Percentiles rank a stretch among this genome's conserved stretches.
Conservation (phyloP, 2,329 filamentous ascomycete genomes). For the Metarhizium humberi region DNA sequence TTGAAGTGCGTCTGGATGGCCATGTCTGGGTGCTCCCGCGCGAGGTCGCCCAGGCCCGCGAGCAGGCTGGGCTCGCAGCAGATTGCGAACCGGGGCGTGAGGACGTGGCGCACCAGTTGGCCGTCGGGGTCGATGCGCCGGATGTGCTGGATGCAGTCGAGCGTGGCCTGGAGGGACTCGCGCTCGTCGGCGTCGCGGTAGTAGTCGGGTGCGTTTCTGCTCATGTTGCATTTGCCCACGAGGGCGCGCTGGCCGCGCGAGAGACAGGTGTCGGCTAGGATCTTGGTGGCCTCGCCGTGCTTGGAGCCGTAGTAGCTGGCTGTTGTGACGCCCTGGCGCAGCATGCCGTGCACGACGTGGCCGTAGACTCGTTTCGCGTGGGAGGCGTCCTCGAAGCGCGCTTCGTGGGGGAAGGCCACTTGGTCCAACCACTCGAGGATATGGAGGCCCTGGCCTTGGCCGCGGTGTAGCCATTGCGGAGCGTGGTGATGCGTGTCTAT, state of each 20-base stretch:
- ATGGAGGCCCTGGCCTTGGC: slow-evolving; percentile 40
- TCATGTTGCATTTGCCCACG: slow-evolving; percentile 55
- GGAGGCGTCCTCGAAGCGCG: slow-evolving; percentile 43
- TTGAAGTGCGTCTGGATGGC: slow-evolving; percentile 61
- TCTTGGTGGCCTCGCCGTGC: slow-evolving; percentile 46
- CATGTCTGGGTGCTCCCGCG: slow-evolving; percentile 34
- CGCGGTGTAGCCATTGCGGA: slow-evolving; percentile 43
- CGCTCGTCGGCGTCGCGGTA: slow-evolving; percentile 37
- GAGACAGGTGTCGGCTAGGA: slow-evolving; percentile 45
- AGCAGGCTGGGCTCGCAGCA: slow-evolving; percentile 48
- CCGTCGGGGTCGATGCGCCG: slow-evolving; percentile 32
- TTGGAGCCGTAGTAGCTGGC: slow-evolving; percentile 51
- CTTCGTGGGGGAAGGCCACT: slow-evolving; percentile 57
- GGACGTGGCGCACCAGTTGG: slow-evolving; percentile 36
- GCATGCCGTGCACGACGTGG: slow-evolving; percentile 44
- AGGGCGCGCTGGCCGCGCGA: slow-evolving; percentile 47
- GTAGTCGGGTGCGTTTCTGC: slow-evolving; percentile 44
- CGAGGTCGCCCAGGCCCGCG: slow-evolving; percentile 44
- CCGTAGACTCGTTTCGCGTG: slow-evolving; percentile 45
- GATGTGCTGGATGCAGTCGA: slow-evolving; percentile 38
- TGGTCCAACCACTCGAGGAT: slow-evolving; percentile 54
- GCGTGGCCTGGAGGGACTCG: slow-evolving; percentile 40
- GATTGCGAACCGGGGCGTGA: slow-evolving; percentile 54
- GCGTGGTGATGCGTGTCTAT: slow-evolving; percentile 63
- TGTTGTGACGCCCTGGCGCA: slow-evolving; percentile 53